Evolutionary conservation across 2,329 filamentous ascomycete genomes (phyloP), one percentile per base, ranked within the genome.

Genomic region (Exophiala aquamarina): DNA sequence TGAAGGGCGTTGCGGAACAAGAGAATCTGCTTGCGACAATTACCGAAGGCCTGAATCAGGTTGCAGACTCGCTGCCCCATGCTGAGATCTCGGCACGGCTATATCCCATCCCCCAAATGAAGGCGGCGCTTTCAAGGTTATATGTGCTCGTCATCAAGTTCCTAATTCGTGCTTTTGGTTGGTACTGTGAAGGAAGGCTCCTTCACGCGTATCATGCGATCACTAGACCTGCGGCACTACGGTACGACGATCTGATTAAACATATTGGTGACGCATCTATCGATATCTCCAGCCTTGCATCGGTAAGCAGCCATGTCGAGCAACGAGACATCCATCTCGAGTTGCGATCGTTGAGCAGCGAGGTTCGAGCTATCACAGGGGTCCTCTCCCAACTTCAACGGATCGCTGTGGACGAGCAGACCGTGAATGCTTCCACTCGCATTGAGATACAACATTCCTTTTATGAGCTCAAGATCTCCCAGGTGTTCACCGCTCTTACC

Each of bases 121-220:
- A 42, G 23, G 20, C 48, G n/a, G 53, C 50, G 1, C 40, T 61
- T 2, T 48, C 54, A 3, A 15, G 26, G 18, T 19, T 61, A 2
- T 60, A 59, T 37, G 48, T 52, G 17, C 37, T 55, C 3, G 53
- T 61, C 23, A 53, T 61, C 17, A 26, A 57, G 17, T 61, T 61
- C 19, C 39, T 58, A 5, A 44, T 53, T n/a, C 36, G 39, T 20
- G 51, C 55, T 15, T 26, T 53, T 2, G 44, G 40, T 10, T 61
- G 54, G 59, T 61, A 51, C 17, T 45, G 49, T 7, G 45, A 60
- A 31, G 37, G 49, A 8, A 37, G 38, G 29, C 9, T 57, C 1
- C 29, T 17, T 17, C 59, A 55, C 29, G 23, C 50, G 2, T 32
- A 53, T 6, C 38, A 54, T 13, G 41, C 56, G 7, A 23, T 61